Evolutionary conservation across 495 filamentous ascomycete genomes (phyloP).

Genomic region (Neurospora sp.): DNA sequence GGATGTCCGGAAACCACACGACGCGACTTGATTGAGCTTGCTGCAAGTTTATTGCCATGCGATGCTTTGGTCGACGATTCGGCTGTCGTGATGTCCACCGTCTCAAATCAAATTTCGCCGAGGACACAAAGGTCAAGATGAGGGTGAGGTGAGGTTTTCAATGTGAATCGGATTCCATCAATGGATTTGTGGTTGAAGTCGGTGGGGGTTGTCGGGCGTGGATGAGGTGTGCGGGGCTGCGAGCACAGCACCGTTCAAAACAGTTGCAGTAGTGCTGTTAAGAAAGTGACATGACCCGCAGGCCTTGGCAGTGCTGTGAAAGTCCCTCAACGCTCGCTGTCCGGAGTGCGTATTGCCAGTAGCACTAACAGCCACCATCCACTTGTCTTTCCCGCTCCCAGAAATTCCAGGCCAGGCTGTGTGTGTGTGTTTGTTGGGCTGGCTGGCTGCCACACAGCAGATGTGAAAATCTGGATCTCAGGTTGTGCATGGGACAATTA

Average conservation of each 20-base stretch:
- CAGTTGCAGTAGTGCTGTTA: neutral
- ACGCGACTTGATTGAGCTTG: neutral
- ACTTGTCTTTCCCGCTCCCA: neutral
- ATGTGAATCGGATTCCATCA: neutral
- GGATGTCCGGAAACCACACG: neutral
- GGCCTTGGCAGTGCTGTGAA: neutral
- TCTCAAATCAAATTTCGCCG: neutral
- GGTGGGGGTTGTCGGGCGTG: neutral
- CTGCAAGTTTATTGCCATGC: neutral
- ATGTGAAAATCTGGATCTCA: conserved; percentile 7
- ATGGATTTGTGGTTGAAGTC: neutral
- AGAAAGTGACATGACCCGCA: neutral
- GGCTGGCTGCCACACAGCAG: neutral
- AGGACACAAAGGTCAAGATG: neutral
- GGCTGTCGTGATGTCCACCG: neutral
- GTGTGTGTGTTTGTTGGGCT: neutral
- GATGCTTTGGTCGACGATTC: neutral
- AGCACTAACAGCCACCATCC: neutral
- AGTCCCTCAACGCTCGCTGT: neutral
- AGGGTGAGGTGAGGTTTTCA: neutral
- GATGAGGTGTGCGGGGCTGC: neutral
- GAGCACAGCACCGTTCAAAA: neutral
- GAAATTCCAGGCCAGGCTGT: neutral
- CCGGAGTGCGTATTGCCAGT: neutral
- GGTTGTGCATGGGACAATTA: conserved; percentile 15